Base-by-base conservation (phyloP, 2,329 filamentous ascomycete species). In the Escovopsis sp. region DNA sequence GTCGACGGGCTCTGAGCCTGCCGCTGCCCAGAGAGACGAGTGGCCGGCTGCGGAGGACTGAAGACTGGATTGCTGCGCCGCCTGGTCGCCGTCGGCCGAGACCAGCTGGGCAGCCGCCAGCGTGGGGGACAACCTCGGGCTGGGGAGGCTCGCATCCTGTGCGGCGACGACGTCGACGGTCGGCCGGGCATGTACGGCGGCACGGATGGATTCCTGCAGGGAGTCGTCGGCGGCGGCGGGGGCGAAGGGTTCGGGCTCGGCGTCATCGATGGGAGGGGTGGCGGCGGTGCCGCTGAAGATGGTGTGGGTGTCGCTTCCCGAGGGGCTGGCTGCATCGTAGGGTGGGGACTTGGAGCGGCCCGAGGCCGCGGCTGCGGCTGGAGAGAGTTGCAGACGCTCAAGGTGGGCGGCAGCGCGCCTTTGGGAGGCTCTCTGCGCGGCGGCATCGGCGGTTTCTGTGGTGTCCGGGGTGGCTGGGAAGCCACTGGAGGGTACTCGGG, bases 71-170 rank as follows among this genome's bases (percentile, higher is more conserved):
- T n/a, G n/a, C 10, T 47, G 46, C 11, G 51, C 55, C 10, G 58
- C 60, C 6, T 65, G 57, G 3, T 59, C 58, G 10, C 59, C 58
- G 2, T 69, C 66, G 30, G 67, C 60, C 13, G 56, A 54, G 18
- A 63, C 63, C 7, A 66, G 52, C 46, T 72, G 67, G 18, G 67
- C 65, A 30, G 88, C 81, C 47, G 83, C 84, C 39, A 92, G 72
- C 5, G 88, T 92, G 4, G 90, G 90, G 18, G 90, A 98, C 38
- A 98, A 62, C 49, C 90, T 87, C 25, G 90, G 90, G 54, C 90
- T 98, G 35, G 90, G 90, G 41, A 98, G 66, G 57, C 85, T 94
- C 43, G 84, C 85, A 62, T 94, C 88, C 53, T 90, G 82, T 27
- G 79, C 76, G 38, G 76, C 73, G 36, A 79, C 69, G 32, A 76